A percentile compares a stretch with the other conserved stretches of the same genome.
These are phyloP conservation scores for Penicillium canescens DNA, from an alignment of 495 filamentous ascomycete genomes.

Conservation along the genomic window DNA sequence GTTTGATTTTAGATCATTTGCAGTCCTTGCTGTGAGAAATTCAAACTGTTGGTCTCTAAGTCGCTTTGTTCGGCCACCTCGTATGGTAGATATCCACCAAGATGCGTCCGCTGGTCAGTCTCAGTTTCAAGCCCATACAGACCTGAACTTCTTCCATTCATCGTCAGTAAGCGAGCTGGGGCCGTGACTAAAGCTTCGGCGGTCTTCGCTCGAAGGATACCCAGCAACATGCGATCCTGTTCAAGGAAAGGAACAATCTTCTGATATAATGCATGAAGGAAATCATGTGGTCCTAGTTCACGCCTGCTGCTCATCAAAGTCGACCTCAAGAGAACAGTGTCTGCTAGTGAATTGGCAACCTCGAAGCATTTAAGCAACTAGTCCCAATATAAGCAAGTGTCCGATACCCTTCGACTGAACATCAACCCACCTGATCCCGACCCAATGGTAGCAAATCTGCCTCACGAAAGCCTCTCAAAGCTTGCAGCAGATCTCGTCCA, in stretches of 20 bases:
- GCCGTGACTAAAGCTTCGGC: slow-evolving; percentile 29
- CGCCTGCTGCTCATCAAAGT: slow-evolving; percentile 1
- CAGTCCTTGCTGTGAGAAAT: neutral
- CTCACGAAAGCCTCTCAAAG: slow-evolving; percentile 24
- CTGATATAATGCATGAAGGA: slow-evolving; percentile 33
- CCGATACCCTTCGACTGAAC: neutral
- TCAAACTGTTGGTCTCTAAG: neutral
- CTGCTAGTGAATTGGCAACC: slow-evolving; percentile 35
- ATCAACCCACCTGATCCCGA: slow-evolving; percentile 31
- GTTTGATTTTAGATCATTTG: neutral
- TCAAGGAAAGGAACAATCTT: slow-evolving; percentile 32
- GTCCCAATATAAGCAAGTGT: neutral
- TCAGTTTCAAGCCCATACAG: neutral
- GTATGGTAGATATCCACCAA: neutral
- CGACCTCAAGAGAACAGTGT: slow-evolving; percentile 26
- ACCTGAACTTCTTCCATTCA: too few species aligned
- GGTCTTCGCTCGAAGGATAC: slow-evolving; percentile 31
- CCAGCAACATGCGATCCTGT: slow-evolving; percentile 26
- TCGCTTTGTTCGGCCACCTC: neutral
- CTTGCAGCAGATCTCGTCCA: slow-evolving; percentile 63
- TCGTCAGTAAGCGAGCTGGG: slow-evolving; percentile 22
- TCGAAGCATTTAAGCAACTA: slow-evolving; percentile 37
- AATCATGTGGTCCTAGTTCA: slow-evolving; percentile 29
- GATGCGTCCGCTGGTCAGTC: too few species aligned
- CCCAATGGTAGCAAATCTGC: slow-evolving; percentile 32